phyloP scores from a whole-genome alignment of 371 early-diverging fungal genomes.

The Amoeboradix gromovi region DNA sequence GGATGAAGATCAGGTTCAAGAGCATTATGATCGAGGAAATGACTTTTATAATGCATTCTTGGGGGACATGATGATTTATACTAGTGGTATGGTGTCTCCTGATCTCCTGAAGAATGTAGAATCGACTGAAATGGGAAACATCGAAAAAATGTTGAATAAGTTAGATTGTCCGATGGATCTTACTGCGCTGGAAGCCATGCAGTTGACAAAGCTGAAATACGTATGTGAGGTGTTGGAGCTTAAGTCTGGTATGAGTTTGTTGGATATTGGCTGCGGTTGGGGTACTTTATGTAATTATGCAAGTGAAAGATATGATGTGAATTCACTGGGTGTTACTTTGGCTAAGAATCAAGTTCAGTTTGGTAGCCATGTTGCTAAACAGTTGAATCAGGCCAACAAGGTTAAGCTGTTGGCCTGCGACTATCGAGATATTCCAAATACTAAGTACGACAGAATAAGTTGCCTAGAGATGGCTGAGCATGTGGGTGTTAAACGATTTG shows the following conservation, averaged over 20 bases:
- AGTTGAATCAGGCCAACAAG: slow-evolving; percentile 37
- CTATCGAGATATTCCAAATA: slow-evolving; percentile 66
- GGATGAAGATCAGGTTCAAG: slow-evolving; percentile 80
- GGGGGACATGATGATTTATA: slow-evolving; percentile 78
- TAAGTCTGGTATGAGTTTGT: slow-evolving; percentile 54
- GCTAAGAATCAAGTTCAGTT: slow-evolving; percentile 63
- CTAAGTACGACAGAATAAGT: slow-evolving; percentile 71
- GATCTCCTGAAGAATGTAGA: not conserved
- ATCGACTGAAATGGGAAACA: not conserved
- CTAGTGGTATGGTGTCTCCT: slow-evolving; percentile 62
- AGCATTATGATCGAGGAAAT: slow-evolving; percentile 88
- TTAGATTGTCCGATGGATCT: slow-evolving; percentile 13
- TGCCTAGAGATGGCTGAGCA: slow-evolving; percentile 94
- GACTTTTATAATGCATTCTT: slow-evolving; percentile 64
- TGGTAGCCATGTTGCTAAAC: slow-evolving; percentile 12
- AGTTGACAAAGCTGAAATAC: slow-evolving; percentile 68
- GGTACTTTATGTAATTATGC: slow-evolving; percentile 68
- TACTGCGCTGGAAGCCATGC: slow-evolving; percentile 70
- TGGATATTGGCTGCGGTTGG: slow-evolving; percentile 97
- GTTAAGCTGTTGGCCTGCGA: slow-evolving; percentile 64
- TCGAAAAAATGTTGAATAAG: not conserved
- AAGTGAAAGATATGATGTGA: slow-evolving; percentile 50
- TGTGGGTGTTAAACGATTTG: slow-evolving; percentile 73
- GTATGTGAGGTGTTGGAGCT: slow-evolving; percentile 59
- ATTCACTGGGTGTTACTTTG: slow-evolving; percentile 74